phyloP scores from a whole-genome alignment of 2,329 filamentous ascomycete genomes.

The Alternaria atra region DNA sequence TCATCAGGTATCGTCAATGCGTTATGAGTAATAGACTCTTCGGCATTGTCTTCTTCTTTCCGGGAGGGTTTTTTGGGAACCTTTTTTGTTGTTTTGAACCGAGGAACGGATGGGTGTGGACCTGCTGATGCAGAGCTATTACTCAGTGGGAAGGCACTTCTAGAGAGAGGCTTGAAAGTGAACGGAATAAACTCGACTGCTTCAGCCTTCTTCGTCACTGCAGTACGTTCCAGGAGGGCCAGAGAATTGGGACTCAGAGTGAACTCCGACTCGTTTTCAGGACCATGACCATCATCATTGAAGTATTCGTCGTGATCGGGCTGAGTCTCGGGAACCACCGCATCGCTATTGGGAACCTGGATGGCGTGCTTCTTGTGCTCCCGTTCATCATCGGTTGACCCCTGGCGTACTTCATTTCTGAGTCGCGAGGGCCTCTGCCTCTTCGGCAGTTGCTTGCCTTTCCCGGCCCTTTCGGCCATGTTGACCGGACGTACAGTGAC shows the following conservation, averaged over 20 bases:
- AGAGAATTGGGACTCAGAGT: constrained; percentile 9
- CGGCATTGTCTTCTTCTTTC: not conserved
- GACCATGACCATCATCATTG: not conserved
- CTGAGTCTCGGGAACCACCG: constrained; percentile 32
- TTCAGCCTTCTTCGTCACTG: constrained; percentile 2
- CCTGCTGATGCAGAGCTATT: not conserved
- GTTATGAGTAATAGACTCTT: not conserved
- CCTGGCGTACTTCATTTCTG: constrained; percentile 28
- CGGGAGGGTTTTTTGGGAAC: not conserved
- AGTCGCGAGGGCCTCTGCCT: constrained; percentile 29
- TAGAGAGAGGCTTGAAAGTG: constrained; percentile 1
- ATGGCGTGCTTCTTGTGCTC: constrained; percentile 1
- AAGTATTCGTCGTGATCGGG: constrained; percentile 1
- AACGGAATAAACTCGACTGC: not conserved
- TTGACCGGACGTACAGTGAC: not conserved
- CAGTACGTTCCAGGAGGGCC: constrained; percentile 10
- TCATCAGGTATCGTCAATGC: not conserved
- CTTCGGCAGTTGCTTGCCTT: constrained; percentile 15
- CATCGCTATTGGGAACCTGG: constrained; percentile 32
- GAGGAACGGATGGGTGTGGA: constrained; percentile 6
- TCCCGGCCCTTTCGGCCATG: constrained; percentile 25
- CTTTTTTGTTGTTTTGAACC: not conserved
- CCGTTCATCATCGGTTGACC: constrained; percentile 26
- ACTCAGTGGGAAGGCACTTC: not conserved
- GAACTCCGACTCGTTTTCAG: not conserved